phyloP scores from a whole-genome alignment of 2,329 filamentous ascomycete genomes.

The Penicillium sp. region DNA sequence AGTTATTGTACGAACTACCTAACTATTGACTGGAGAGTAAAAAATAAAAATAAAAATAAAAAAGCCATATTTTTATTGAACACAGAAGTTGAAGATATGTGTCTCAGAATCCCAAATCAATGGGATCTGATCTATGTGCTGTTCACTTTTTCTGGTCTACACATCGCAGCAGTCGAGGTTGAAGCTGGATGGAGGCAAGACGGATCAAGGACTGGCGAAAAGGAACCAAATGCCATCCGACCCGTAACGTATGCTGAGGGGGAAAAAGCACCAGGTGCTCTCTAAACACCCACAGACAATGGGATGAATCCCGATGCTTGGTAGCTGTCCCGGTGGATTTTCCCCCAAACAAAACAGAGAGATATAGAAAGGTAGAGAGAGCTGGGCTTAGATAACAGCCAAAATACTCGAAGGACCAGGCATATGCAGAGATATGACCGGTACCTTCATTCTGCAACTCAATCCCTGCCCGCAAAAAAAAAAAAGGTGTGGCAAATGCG shows the following conservation, averaged over 20 bases:
- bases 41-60: no score
- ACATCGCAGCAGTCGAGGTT: slow-evolving; percentile 20
- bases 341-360: slow-evolving; percentile 8
- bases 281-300: neutral
- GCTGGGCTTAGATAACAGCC: neutral
- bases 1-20: no score
- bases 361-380: neutral
- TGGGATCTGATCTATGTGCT: slow-evolving; percentile 20
- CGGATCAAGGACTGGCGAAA: slow-evolving; percentile 27
- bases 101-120: slow-evolving; percentile 14
- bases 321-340: slow-evolving; percentile 3
- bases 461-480: slow-evolving; percentile 13
- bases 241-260: slow-evolving; percentile 21
- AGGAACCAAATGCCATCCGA: slow-evolving; percentile 31
- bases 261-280: slow-evolving; percentile 3
- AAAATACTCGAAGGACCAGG: neutral
- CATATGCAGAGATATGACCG: neutral
- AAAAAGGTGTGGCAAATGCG: slow-evolving; percentile 9
- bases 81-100: slow-evolving; percentile 19
- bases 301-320: slow-evolving; percentile 13
- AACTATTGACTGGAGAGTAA: no score
- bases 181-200: slow-evolving; percentile 17
- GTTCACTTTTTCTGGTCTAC: slow-evolving; percentile 28
- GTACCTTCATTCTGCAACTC: slow-evolving; percentile 1
- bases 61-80: slow-evolving; percentile 15